Evolutionary conservation across 83 land plant species (phyloP).

Genomic region (Picea mariana): DNA sequence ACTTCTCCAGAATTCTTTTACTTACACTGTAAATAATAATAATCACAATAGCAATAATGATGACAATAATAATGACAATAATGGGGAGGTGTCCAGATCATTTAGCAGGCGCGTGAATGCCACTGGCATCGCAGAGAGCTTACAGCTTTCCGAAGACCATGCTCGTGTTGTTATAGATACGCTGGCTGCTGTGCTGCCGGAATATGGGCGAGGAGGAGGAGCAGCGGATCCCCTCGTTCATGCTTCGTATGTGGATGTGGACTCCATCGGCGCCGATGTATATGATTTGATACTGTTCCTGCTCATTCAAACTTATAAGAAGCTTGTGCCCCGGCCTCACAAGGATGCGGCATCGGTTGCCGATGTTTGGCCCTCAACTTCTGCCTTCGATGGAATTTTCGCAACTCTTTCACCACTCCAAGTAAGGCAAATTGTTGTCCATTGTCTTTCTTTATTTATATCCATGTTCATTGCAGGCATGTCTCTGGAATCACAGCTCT

Average conservation of each 20-base stretch:
- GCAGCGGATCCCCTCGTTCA: conserved; percentile 42
- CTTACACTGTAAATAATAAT: conserved; percentile 9
- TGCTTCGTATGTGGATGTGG: conserved; percentile 44
- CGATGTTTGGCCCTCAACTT: conserved; percentile 97
- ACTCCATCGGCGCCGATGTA: conserved; percentile 68
- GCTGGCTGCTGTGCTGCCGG: conserved; percentile 70
- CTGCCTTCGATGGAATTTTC: conserved; percentile 90
- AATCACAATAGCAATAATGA: conserved; percentile 11
- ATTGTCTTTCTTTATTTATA: neutral
- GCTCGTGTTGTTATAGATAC: conserved; percentile 84
- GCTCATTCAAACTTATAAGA: conserved; percentile 88
- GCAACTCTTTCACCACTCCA: conserved; percentile 91
- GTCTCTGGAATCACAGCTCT: too few relatives aligned
- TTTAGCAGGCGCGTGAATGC: conserved; percentile 43
- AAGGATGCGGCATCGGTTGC: conserved; percentile 93
- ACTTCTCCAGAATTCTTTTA: conserved; percentile 30
- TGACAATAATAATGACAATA: conserved; percentile 1
- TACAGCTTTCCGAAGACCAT: conserved; percentile 65
- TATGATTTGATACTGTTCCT: conserved; percentile 80
- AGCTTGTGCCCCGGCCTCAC: conserved; percentile 76
- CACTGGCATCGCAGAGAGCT: conserved; percentile 51
- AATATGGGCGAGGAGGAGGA: conserved; percentile 21
- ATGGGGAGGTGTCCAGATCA: conserved; percentile 16
- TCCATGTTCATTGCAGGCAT: neutral
- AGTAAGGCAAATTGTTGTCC: conserved; percentile 32